Base-by-base conservation (phyloP, 2,329 filamentous ascomycete genomes). In the Penicillium sumatraense region DNA sequence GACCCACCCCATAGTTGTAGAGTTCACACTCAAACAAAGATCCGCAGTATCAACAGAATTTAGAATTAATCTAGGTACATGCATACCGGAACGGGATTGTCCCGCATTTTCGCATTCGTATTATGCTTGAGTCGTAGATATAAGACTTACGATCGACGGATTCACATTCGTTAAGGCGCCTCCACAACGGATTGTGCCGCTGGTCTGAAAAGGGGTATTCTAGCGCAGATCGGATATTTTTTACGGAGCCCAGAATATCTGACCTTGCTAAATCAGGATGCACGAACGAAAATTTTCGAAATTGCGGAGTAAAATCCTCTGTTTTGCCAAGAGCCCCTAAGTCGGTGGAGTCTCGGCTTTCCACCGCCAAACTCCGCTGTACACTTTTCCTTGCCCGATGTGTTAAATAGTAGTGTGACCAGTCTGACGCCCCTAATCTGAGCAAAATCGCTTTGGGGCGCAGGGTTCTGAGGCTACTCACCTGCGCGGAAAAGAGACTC, bases 271-370 rank as follows among this genome's bases (percentile, higher is more conserved):
- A 41, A 8, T 5, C n/a, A 40, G 11, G 7, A 40, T 23, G 20
- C 18, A 40, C 31, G 33, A 21, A 18, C 1, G 5, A 20, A 21
- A n/a, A n/a, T n/a, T n/a, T n/a, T n/a, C n/a, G 11, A 26, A 49
- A 23, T 38, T 11, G 24, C 41, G 14, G 18, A 24, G 3, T 42
- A 9, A 20, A 42, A 26, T 44, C 49, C 33, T 42, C 36, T 16
- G 26, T 41, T 47, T 51, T 49, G 42, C 48, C 42, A 51, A 56
- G 51, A 42, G 7, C 7, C 24, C 20, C 11, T 18, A 20, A 27
- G 42, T 21, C 16, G 21, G 48, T 51, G 53, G 53, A 46, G 49
- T 16, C 44, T 48, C 53, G 44, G 49, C 44, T 44, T 48, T 48
- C 35, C 33, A 16, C 40, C 52, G 46, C 18, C 10, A 16, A 55